phyloP scores from a whole-genome alignment of 129 eudicot genomes.

The Flaveria brownii region DNA sequence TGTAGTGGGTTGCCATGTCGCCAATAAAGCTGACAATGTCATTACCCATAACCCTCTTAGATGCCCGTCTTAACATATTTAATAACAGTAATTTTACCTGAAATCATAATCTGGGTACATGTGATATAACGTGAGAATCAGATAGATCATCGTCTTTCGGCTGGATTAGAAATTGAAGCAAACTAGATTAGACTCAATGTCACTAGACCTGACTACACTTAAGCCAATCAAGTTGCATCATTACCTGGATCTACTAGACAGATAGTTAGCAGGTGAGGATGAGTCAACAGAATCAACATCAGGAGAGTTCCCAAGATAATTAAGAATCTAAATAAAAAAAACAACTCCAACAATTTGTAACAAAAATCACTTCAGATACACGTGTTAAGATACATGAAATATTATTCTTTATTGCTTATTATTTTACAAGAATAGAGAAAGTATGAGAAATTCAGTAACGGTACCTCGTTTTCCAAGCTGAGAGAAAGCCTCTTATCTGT shows the following conservation, averaged over 20 bases:
- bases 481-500: conserved; percentile 79
- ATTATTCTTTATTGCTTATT: not conserved
- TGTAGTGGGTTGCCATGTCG: conserved; percentile 95
- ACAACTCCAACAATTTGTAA: conserved; percentile 6
- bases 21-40: conserved; percentile 87
- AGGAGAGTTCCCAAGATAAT: conserved; percentile 74
- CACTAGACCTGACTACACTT: conserved; percentile 15
- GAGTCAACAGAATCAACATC: conserved; percentile 48
- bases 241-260: conserved; percentile 76
- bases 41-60: conserved; percentile 93
- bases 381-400: not conserved
- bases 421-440: not conserved
- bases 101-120: conserved; percentile 96
- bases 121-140: conserved; percentile 81
- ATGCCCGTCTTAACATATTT: not conserved
- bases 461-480: conserved; percentile 92
- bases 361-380: not conserved
- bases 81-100: conserved; percentile 61
- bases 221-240: conserved; percentile 12
- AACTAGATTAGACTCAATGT: conserved; percentile 27
- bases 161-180: conserved; percentile 45
- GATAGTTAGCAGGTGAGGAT: conserved; percentile 66
- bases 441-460: not conserved
- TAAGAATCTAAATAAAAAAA: conserved; percentile 63
- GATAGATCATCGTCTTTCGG: conserved; percentile 89